Evolutionary conservation across 2,329 filamentous ascomycete species (phyloP).

Genomic region (Gliomastix tumulicola): DNA sequence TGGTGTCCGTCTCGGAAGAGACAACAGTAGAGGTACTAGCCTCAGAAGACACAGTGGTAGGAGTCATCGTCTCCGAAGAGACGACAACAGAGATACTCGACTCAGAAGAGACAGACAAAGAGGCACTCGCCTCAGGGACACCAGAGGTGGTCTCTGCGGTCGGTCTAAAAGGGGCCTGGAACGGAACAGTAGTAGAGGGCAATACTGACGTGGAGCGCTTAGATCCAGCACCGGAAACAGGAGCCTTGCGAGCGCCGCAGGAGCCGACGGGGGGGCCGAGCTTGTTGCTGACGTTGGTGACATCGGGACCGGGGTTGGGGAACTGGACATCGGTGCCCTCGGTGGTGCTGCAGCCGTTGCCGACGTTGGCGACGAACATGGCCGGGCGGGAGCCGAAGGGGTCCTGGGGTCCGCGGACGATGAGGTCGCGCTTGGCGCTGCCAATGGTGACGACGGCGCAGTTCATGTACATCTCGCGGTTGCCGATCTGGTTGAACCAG

Average conservation of each 20-base stretch:
- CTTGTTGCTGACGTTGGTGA: conserved; percentile 27
- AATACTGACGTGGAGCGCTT: no score
- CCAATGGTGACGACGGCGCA: conserved; percentile 64
- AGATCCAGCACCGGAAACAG: no score
- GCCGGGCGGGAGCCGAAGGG: conserved; percentile 52
- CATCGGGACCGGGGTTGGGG: conserved; percentile 56
- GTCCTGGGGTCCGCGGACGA: conserved; percentile 6
- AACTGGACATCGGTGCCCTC: conserved; percentile 55
- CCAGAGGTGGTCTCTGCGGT: not conserved
- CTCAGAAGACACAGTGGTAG: conserved; percentile 8
- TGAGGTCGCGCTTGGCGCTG: conserved; percentile 16
- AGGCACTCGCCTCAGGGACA: no score
- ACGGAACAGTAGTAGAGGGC: no score
- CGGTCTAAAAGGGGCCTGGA: conserved; percentile 13
- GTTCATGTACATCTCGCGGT: conserved; percentile 85
- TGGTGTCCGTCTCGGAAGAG: conserved; percentile 7
- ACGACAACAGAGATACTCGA: no score
- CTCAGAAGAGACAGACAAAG: no score
- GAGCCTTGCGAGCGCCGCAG: conserved; percentile 9
- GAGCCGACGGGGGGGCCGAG: conserved; percentile 26
- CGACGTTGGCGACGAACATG: conserved; percentile 67
- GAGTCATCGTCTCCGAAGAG: conserved; percentile 11
- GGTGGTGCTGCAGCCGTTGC: conserved; percentile 49
- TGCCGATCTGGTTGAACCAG: conserved; percentile 71
- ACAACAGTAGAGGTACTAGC: conserved; percentile 1